phyloP scores from a whole-genome alignment of 2,329 filamentous ascomycete genomes.

The Cadophora sp. region DNA sequence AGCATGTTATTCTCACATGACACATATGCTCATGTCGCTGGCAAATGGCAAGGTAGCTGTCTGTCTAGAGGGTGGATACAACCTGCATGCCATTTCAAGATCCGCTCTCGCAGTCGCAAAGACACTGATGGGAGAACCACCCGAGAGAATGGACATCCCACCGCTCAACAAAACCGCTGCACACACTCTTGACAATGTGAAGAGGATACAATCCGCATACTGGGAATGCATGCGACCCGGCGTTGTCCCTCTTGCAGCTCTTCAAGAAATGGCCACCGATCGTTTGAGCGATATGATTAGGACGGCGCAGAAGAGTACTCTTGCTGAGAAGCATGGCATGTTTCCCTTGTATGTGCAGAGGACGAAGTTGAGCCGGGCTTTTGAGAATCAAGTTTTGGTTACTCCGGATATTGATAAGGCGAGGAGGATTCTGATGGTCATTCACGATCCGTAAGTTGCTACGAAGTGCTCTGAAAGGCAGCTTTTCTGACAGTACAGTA shows the following conservation, averaged over 20 bases:
- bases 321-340: conserved; percentile 80
- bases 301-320: conserved; percentile 72
- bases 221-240: conserved; percentile 89
- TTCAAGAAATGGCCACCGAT: conserved; percentile 60
- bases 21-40: conserved; percentile 97
- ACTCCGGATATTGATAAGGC: conserved; percentile 73
- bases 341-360: conserved; percentile 80
- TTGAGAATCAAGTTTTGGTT: conserved; percentile 85
- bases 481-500: conserved; percentile 42
- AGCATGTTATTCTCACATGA: conserved; percentile 96
- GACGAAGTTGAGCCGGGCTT: conserved; percentile 74
- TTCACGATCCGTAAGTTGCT: conserved; percentile 82
- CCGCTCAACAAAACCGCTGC: conserved; percentile 64
- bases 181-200: conserved; percentile 62
- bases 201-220: conserved; percentile 69
- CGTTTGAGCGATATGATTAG: conserved; percentile 83
- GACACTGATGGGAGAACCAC: conserved; percentile 95
- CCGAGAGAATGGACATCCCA: conserved; percentile 64
- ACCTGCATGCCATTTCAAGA: conserved; percentile 88
- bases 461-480: neutral
- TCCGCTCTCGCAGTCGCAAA: conserved; percentile 90
- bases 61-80: conserved; percentile 95
- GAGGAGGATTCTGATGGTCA: conserved; percentile 78
- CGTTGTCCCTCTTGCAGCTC: conserved; percentile 59
- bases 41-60: conserved; percentile 89